These are phyloP conservation scores for Gonapodya sp. DNA, from an alignment of 192 early-diverging fungal species.

Conservation along the genomic window DNA sequence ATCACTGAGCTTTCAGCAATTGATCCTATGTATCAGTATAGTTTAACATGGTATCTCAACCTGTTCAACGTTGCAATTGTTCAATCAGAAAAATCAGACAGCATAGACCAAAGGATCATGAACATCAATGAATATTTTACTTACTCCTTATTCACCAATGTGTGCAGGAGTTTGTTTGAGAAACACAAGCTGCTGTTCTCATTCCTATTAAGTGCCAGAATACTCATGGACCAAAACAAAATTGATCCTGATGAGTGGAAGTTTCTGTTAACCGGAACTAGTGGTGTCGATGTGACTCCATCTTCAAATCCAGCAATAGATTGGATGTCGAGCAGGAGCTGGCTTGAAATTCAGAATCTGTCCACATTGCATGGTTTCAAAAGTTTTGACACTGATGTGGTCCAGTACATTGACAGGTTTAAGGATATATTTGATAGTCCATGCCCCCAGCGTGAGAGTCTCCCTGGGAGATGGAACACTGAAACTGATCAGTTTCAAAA, in stretches of 20 bases:
- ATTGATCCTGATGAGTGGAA: constrained; percentile 50
- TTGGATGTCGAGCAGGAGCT: constrained; percentile 41
- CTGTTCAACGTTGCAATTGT: constrained; percentile 44
- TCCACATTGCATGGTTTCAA: constrained; percentile 28
- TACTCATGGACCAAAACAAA: constrained; percentile 37
- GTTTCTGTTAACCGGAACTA: constrained; percentile 51
- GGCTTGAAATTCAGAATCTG: constrained; percentile 38
- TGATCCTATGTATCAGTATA: constrained; percentile 58
- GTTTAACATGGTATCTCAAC: constrained; percentile 50
- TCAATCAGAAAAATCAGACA: constrained; percentile 45
- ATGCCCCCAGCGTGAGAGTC: constrained; percentile 31
- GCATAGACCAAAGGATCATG: constrained; percentile 33
- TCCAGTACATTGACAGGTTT: constrained; percentile 28
- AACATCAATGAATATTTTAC: constrained; percentile 46
- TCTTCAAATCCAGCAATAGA: constrained; percentile 14
- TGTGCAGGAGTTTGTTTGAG: constrained; percentile 52
- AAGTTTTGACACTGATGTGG: constrained; percentile 26
- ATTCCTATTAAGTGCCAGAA: constrained; percentile 43
- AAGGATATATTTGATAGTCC: constrained; percentile 38
- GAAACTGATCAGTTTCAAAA: constrained; percentile 35
- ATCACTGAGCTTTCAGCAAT: constrained; percentile 54
- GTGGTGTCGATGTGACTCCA: background rate
- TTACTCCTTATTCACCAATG: constrained; percentile 51
- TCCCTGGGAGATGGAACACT: constrained; percentile 35
- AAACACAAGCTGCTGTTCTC: constrained; percentile 56